Evolutionary conservation across 352 stramenopile species (phyloP), one percentile per base, ranked within the genome.

Genomic region (Pythium oligandrum): DNA sequence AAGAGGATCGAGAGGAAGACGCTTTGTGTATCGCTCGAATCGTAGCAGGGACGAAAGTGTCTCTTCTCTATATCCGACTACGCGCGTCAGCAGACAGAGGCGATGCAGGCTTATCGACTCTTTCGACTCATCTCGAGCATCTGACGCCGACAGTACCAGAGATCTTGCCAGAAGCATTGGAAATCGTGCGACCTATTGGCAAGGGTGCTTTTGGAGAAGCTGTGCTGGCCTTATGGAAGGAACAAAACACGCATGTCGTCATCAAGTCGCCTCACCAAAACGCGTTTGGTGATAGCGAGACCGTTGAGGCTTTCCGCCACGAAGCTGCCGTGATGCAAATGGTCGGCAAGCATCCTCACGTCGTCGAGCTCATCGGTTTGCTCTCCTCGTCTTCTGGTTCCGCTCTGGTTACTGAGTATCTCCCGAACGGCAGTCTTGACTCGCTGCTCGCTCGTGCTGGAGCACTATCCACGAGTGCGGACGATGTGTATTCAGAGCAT

Each of bases 271-370:
- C 84, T 26, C 71, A 74, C 12, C 55, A 64, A 6, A 66, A 84
- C 40, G 61, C 66, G 34, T 84, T 76, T 33, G 59, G 57, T n/a
- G 68, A 62, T 40, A 61, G 61, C 3, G 73, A 86, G 4, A 63
- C 68, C 1, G 40, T 86, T 3, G 69, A 74, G 1, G 72, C 78
- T 48, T 75, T 90, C 38, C 75, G 71, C 1, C 80, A 90, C 42
- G 80, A 90, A 71, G 75, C 77, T 1, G 70, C 70, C 0, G 80
- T 90, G 37, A 87, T 86, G 74, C 75, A 86, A 53, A 69, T 90
- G 57, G 62, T 90, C 4, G 80, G 77, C 2, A 85, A 90, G 40
- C 77, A 90, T 42, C 80, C 80, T 2, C 79, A 86, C 31, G 71
- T 88, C 6, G 77, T 90, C 1, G 75, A 86, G 44, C 53, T 90